Evolutionary conservation across 257 asterid genomes (phyloP).

Genomic region (Primulina huaijiensis): DNA sequence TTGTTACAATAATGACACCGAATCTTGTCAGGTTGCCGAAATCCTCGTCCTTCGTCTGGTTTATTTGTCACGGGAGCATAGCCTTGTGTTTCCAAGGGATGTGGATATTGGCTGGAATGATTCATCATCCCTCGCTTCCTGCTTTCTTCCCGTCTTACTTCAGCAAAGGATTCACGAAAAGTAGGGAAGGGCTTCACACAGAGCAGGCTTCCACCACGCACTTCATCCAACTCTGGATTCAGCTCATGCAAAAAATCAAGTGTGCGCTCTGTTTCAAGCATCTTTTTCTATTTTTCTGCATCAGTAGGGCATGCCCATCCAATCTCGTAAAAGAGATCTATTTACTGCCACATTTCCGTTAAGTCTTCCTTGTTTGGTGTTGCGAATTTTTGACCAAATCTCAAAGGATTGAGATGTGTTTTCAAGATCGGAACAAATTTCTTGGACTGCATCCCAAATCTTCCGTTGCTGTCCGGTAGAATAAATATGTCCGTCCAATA

Average conservation of each 20-base stretch:
- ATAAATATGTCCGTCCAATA: neutral
- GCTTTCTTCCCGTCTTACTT: neutral
- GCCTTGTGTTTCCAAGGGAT: no score
- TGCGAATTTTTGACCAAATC: neutral
- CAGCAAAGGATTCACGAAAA: neutral
- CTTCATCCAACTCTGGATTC: neutral
- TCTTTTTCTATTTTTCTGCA: neutral
- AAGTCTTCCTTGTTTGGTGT: neutral
- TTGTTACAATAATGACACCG: no score
- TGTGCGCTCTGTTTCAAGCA: no score
- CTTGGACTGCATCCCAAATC: neutral
- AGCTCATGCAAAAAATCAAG: neutral
- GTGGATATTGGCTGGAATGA: no score
- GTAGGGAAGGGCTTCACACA: neutral
- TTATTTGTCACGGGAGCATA: no score
- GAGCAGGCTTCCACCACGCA: neutral
- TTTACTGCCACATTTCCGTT: neutral
- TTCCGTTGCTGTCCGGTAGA: neutral
- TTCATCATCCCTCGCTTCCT: neutral
- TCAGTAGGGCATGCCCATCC: neutral
- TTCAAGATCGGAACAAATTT: neutral
- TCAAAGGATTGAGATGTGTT: neutral
- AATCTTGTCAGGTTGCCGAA: no score
- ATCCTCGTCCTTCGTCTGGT: no score
- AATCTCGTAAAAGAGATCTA: neutral